Base-by-base conservation (phyloP, 2,329 filamentous ascomycete genomes). In the Neurospora crassa region DNA sequence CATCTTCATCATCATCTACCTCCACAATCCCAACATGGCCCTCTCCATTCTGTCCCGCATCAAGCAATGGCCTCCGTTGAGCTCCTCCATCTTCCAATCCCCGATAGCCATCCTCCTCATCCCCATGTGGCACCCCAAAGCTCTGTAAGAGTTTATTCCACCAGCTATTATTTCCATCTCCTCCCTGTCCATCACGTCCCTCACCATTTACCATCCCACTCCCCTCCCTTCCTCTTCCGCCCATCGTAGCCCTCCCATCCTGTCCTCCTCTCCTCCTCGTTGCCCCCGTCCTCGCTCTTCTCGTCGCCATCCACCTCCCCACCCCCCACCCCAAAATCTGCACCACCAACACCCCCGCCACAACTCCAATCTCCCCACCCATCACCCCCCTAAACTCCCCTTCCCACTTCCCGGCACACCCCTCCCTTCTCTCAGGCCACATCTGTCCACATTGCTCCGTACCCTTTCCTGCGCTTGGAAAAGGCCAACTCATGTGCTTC, bases 401-500 rank as follows among this genome's bases (percentile, higher is more conserved):
- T 43, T 70, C 69, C 74, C 75, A 75, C 6, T 7, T 40, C 1
- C 12, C 45, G 0, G 67, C 34, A 40, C 74, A 76, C 5, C 71
- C 40, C 6, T 34, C 29, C 1, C 67, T 72, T 41, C 75, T 4
- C 72, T 63, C 72, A 67, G 59, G 16, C 34, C 45, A 69, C 72
- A 20, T 75, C 72, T 2, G 16, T 20, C 4, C 24, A 5, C 14
- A 29, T 10, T 0, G 40, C 40, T 0, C 41, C 24, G 14, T 34
- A 0, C 53, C 53, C 7, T 63, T 59, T 7, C 47, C 47, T 12
- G 5, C 12, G 1, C 2, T 16, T 0, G 82, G 82, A 72, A 91
- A 92, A 0, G 91, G 91, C 82, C 85, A 92, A 0, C 87, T 85
- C 74, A 86, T 87, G 76, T 93, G 90, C 40, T 77, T 79, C 40